phyloP scores from a whole-genome alignment of 2,329 filamentous ascomycete genomes.

The Aspergillus amoenus region DNA sequence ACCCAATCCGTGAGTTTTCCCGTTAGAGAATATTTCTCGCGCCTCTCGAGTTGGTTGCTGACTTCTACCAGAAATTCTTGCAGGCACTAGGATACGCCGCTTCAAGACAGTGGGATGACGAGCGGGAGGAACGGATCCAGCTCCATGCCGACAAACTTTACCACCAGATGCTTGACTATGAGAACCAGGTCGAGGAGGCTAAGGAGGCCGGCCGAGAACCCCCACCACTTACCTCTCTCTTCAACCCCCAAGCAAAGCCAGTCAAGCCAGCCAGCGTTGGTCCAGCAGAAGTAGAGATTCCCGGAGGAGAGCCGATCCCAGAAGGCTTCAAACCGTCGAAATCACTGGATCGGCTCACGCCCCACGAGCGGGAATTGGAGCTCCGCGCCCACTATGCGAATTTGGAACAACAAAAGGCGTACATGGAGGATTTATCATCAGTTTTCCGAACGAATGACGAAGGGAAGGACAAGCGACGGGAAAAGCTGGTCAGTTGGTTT shows the following conservation, averaged over 20 bases:
- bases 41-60: constrained; percentile 2
- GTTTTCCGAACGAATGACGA: constrained; percentile 39
- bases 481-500: constrained; percentile 43
- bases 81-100: constrained; percentile 86
- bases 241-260: constrained; percentile 37
- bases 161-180: constrained; percentile 81
- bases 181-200: constrained; percentile 67
- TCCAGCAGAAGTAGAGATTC: constrained; percentile 31
- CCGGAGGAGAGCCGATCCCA: constrained; percentile 38
- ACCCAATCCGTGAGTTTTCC: constrained; percentile 70
- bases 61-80: constrained; percentile 67
- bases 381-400: constrained; percentile 40
- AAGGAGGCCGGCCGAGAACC: constrained; percentile 42
- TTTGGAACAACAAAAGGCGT: constrained; percentile 37
- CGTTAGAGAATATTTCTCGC: neutral
- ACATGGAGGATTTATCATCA: constrained; percentile 35
- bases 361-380: constrained; percentile 48
- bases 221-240: constrained; percentile 45
- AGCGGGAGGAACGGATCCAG: constrained; percentile 83
- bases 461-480: constrained; percentile 37
- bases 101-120: constrained; percentile 61
- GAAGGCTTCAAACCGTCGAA: constrained; percentile 37
- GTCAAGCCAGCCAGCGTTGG: constrained; percentile 9
- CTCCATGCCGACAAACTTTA: constrained; percentile 93
- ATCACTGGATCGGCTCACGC: constrained; percentile 42